Conservation (phyloP, 2,329 filamentous ascomycete species). For the Arthrobotrys sinensis region DNA sequence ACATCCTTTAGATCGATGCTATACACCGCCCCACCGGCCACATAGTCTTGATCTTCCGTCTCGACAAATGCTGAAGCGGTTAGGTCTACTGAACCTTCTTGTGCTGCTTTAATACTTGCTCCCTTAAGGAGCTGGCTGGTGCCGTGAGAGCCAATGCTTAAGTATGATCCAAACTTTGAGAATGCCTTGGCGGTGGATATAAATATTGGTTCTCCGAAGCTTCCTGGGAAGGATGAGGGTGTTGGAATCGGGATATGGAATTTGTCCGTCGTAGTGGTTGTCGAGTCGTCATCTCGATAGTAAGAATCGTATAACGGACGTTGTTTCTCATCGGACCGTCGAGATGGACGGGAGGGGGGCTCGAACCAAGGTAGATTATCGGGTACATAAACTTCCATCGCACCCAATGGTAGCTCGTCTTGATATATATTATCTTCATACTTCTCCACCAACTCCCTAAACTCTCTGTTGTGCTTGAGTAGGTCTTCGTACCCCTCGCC, state of each 20-base stretch:
- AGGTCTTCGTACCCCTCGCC: constrained; percentile 15
- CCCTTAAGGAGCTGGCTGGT: constrained; percentile 29
- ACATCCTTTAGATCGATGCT: constrained; percentile 55
- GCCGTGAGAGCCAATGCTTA: constrained; percentile 59
- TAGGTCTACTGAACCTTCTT: constrained; percentile 38
- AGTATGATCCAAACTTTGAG: constrained; percentile 63
- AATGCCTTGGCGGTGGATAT: constrained; percentile 63
- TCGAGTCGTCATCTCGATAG: constrained; percentile 2
- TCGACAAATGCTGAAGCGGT: constrained; percentile 54
- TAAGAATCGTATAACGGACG: neutral
- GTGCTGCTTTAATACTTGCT: neutral
- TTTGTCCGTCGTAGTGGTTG: constrained; percentile 35
- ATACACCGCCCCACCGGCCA: constrained; percentile 54
- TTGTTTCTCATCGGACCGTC: constrained; percentile 17
- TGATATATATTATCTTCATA: constrained; percentile 52
- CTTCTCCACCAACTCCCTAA: constrained; percentile 29
- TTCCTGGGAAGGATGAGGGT: constrained; percentile 46
- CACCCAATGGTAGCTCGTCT: constrained; percentile 31
- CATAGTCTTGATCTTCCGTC: constrained; percentile 59
- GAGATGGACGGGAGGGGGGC: neutral
- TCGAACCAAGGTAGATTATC: constrained; percentile 39
- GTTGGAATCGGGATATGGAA: constrained; percentile 45
- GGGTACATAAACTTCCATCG: constrained; percentile 39
- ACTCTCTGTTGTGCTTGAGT: neutral
- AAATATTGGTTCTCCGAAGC: constrained; percentile 61